These are phyloP conservation scores for Pyricularia sp. DNA, from an alignment of 2,329 filamentous ascomycete species.

Conservation along the genomic window DNA sequence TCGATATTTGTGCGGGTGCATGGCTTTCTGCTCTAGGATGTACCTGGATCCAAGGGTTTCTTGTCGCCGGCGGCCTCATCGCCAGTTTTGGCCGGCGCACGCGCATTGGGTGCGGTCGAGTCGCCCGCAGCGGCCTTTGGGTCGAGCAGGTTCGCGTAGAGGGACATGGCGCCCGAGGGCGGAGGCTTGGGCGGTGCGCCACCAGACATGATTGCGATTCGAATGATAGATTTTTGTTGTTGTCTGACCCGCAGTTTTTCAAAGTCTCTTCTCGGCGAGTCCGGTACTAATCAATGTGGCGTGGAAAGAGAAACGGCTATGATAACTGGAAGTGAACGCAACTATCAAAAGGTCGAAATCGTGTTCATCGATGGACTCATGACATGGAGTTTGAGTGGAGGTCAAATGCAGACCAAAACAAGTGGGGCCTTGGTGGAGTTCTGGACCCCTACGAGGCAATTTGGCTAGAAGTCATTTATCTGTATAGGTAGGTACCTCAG, in stretches of 20 bases:
- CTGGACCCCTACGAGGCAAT: too few relatives aligned
- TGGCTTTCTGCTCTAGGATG: background rate
- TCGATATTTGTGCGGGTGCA: background rate
- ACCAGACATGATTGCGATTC: slow-evolving; percentile 7
- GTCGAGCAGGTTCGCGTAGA: slow-evolving; percentile 80
- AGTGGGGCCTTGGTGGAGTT: background rate
- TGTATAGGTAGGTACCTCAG: too few relatives aligned
- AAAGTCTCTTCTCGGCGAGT: background rate
- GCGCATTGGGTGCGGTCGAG: slow-evolving; percentile 15
- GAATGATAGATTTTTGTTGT: background rate
- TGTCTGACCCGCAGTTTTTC: background rate
- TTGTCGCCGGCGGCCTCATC: slow-evolving; percentile 40
- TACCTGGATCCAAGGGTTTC: slow-evolving; percentile 43
- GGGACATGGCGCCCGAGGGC: slow-evolving; percentile 49
- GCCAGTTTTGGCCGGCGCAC: slow-evolving; percentile 49
- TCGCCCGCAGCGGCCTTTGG: slow-evolving; percentile 27
- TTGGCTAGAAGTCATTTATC: too few relatives aligned
- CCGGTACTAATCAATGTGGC: background rate
- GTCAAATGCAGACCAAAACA: background rate
- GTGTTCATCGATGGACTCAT: too few relatives aligned
- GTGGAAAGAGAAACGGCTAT: background rate
- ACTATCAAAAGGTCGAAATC: background rate
- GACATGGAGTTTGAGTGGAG: background rate
- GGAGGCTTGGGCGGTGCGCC: slow-evolving; percentile 27
- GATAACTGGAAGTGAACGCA: background rate